Evolutionary conservation across 805 yeast genomes (phyloP).

Genomic region (Yarrowia sp.): DNA sequence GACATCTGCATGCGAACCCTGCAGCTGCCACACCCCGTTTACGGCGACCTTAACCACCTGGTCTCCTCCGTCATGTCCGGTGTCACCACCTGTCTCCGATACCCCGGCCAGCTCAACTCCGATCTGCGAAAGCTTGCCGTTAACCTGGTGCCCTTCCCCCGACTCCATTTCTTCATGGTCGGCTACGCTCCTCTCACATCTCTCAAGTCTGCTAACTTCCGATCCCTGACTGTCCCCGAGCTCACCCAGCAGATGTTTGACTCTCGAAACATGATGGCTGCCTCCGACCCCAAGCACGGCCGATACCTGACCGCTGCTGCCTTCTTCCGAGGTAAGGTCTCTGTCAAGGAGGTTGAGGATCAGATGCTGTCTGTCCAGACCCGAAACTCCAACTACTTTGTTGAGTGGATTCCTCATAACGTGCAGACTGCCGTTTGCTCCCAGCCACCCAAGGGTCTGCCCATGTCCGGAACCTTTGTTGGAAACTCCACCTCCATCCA

Average conservation of each 20-base stretch:
- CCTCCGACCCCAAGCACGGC: constrained; percentile 85
- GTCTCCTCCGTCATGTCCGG: constrained; percentile 94
- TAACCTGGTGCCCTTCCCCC: constrained; percentile 90
- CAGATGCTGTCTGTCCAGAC: constrained; percentile 83
- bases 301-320: constrained; percentile 91
- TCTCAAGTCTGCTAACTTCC: constrained; percentile 73
- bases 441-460: constrained; percentile 80
- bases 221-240: constrained; percentile 83
- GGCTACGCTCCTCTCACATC: constrained; percentile 92
- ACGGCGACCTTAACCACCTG: constrained; percentile 72
- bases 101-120: constrained; percentile 92
- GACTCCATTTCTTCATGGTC: constrained; percentile 92
- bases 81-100: constrained; percentile 88
- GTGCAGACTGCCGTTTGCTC: constrained; percentile 93
- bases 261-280: constrained; percentile 93
- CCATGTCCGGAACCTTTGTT: constrained; percentile 87
- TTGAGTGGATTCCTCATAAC: constrained; percentile 94
- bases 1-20: constrained; percentile 84
- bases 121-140: constrained; percentile 92
- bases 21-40: constrained; percentile 74
- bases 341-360: constrained; percentile 91
- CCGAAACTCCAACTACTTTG: constrained; percentile 77
- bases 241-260: constrained; percentile 92
- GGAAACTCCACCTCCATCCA: constrained; percentile 93
- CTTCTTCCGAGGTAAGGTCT: constrained; percentile 89